Evolutionary conservation across 2,329 filamentous ascomycete genomes (phyloP).

Genomic region (Colletotrichum navitas): DNA sequence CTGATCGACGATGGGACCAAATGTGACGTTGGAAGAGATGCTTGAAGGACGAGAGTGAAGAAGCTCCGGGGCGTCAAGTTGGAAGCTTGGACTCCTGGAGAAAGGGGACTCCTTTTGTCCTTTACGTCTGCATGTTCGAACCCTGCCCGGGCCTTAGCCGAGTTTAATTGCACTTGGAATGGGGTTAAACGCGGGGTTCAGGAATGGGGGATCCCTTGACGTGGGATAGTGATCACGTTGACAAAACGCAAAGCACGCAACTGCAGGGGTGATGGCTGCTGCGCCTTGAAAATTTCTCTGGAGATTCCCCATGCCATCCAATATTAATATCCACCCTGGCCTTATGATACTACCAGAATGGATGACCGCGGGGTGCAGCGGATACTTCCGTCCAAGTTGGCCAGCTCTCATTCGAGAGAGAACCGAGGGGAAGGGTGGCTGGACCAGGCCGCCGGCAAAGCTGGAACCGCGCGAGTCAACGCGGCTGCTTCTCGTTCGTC

Average conservation of each 20-base stretch:
- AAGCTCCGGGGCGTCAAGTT: no score
- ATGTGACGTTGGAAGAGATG: no score
- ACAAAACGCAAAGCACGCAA: background rate
- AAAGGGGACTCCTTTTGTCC: no score
- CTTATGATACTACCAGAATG: constrained; percentile 1
- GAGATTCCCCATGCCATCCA: background rate
- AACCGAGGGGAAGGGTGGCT: background rate
- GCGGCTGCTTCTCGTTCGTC: background rate
- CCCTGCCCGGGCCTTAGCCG: background rate
- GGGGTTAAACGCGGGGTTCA: background rate
- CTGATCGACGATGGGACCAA: background rate
- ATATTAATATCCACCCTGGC: background rate
- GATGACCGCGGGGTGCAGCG: background rate
- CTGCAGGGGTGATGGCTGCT: background rate
- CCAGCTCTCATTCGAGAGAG: background rate
- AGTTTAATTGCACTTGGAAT: background rate
- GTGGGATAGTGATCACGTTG: no score
- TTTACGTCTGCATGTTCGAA: background rate
- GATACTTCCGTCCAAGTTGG: no score
- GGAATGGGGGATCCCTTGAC: background rate
- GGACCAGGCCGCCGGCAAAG: no score
- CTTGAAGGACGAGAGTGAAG: no score
- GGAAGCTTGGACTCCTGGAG: background rate
- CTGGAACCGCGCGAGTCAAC: constrained; percentile 7
- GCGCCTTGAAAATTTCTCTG: background rate